Base-by-base conservation (phyloP, 2,329 filamentous ascomycete genomes). In the Xenoacremonium recifei region DNA sequence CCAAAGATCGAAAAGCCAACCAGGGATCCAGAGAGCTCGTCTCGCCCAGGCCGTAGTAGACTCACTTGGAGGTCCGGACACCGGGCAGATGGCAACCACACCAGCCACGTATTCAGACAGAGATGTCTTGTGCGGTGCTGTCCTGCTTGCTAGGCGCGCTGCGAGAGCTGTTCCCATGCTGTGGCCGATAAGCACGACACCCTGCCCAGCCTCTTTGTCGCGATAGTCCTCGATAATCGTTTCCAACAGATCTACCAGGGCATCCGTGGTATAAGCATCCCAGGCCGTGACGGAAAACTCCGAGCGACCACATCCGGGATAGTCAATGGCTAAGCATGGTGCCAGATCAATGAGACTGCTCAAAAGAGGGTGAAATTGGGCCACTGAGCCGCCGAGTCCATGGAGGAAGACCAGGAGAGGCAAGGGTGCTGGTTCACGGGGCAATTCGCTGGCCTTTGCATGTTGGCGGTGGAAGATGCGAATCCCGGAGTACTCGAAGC, bases 381-480 rank as follows among this genome's bases (percentile, higher is more conserved):
- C 85, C 18, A 90, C 78, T 1, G 89, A 95, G 36, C 93, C 93
- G n/a, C 92, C 93, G 9, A 97, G 76, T 2, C 93, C 93, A 59
- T 97, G 93, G 43, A 97, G 75, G 60, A 95, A 96, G 32, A 97
- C 90, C 4, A 97, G 70, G 9, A 99, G 70, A 2, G 93, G 93
- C 10, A 96, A 68, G 0, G 87, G 84, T 1, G 79, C 76, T 2
- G 89, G 87, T 47, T 82, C 75, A 31, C 73, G 77, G 3, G 89
- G 89, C 4, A 97, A 75, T 62, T 93, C 87, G 45, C 84, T 79
- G n/a, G 84, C 82, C 59, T 96, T 89, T 16, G 83, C 79, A 66
- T 96, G 93, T 40, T 80, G 80, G 42, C 85, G 80, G 67, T 86
- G 91, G 64, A 97, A 96, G 32, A 91, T 83, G 42, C 92, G 82